These are phyloP conservation scores for Calvatia gigantea DNA, from an alignment of 768 basidiomycete genomes.

Conservation along the genomic window DNA sequence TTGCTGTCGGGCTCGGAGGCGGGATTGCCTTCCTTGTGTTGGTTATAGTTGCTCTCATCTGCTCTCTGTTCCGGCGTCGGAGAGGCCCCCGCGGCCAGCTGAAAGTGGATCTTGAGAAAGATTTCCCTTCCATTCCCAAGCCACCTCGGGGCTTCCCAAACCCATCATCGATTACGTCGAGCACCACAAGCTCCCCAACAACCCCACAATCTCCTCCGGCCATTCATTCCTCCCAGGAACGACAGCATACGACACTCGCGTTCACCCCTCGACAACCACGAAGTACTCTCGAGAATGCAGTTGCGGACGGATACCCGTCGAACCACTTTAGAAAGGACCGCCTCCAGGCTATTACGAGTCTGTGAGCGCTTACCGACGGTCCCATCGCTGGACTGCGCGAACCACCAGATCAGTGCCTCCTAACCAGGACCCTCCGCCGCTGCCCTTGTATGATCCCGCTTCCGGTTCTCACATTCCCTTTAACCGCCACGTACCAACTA, in stretches of 20 bases:
- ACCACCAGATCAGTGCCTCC: background rate
- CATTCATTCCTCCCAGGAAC: background rate
- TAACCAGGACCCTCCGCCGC: background rate
- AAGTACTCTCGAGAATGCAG: no score
- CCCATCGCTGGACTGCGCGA: background rate
- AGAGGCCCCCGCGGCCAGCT: background rate
- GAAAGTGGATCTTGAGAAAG: background rate
- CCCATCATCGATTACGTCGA: background rate
- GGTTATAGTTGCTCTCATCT: background rate
- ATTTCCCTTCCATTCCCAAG: background rate
- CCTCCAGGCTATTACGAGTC: slow-evolving; percentile 3
- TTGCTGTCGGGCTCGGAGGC: background rate
- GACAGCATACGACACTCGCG: background rate
- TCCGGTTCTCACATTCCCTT: background rate
- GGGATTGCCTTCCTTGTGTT: background rate
- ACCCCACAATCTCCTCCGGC: background rate
- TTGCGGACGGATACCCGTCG: background rate
- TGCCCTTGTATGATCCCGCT: background rate
- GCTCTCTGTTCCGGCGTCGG: background rate
- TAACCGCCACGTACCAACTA: background rate
- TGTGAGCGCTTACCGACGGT: background rate
- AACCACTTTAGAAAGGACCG: background rate
- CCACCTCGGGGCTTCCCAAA: background rate
- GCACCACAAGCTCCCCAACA: background rate
- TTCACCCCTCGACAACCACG: background rate